These are phyloP conservation scores for Spongospora subterranea DNA, from an alignment of 208 protist species.

Conservation along the genomic window DNA sequence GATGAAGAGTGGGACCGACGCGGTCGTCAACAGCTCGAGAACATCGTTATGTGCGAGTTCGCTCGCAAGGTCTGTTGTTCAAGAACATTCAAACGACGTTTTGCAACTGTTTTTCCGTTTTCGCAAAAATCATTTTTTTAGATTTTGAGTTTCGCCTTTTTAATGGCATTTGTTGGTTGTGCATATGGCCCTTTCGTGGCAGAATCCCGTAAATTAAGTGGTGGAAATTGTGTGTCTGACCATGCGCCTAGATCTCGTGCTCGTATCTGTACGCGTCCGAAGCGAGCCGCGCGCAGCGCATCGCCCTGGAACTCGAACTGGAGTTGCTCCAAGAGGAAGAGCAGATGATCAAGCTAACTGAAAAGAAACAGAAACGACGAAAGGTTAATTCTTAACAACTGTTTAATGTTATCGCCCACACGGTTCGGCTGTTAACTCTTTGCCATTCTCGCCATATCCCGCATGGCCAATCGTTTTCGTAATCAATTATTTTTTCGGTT, in stretches of 20 bases:
- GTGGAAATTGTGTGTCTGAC: neutral
- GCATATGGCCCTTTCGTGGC: neutral
- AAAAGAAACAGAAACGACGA: slow-evolving; percentile 50
- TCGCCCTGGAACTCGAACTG: slow-evolving; percentile 63
- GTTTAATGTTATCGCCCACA: no score
- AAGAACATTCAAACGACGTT: neutral
- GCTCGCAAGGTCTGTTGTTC: neutral
- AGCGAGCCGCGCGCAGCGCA: slow-evolving; percentile 60
- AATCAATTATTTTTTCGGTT: no score
- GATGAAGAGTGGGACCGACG: slow-evolving; percentile 64
- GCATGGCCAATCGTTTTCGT: no score
- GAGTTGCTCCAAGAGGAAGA: slow-evolving; percentile 64
- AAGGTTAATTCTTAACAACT: neutral
- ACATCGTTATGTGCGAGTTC: slow-evolving; percentile 55
- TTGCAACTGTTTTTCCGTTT: no score
- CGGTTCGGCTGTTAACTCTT: no score
- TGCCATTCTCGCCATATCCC: no score
- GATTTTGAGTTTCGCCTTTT: no score
- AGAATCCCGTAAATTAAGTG: no score
- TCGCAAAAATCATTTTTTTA: no score
- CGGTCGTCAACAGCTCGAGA: slow-evolving; percentile 61
- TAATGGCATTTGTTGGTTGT: no score
- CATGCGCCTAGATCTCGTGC: slow-evolving; percentile 53
- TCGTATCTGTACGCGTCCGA: slow-evolving; percentile 60
- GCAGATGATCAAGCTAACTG: slow-evolving; percentile 55